phyloP scores from a whole-genome alignment of 2,329 filamentous ascomycete species.

The Emergomyces pasteurianus region DNA sequence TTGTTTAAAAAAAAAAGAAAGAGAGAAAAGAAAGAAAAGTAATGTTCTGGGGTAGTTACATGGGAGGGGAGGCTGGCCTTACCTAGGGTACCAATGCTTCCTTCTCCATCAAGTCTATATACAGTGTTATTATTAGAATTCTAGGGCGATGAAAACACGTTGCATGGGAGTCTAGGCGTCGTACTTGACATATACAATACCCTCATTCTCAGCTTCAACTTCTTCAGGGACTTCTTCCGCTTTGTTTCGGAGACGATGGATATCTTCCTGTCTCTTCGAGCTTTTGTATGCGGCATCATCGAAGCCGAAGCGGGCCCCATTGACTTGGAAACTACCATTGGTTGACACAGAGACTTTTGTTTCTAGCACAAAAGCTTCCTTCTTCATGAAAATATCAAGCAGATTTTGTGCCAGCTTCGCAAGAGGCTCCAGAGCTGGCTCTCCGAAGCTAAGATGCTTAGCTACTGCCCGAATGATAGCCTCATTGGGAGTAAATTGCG shows the following conservation, averaged over 20 bases:
- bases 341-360: constrained; percentile 35
- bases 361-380: constrained; percentile 53
- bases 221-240: constrained; percentile 44
- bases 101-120: constrained; percentile 35
- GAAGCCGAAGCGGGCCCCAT: constrained; percentile 49
- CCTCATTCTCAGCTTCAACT: constrained; percentile 52
- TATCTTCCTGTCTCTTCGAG: constrained; percentile 46
- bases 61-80: constrained; percentile 5
- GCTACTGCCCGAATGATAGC: constrained; percentile 27
- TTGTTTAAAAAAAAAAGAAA: too few relatives aligned
- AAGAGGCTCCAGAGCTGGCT: constrained; percentile 34
- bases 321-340: constrained; percentile 38
- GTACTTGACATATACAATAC: constrained; percentile 67
- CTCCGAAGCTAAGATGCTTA: constrained; percentile 43
- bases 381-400: constrained; percentile 47
- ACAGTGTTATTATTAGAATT: constrained; percentile 5
- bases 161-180: constrained; percentile 1
- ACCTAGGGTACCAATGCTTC: constrained; percentile 61
- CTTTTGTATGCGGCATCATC: constrained; percentile 59
- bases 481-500: constrained; percentile 34
- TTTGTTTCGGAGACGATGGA: constrained; percentile 46
- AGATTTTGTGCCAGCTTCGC: constrained; percentile 42
- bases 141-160: neutral
- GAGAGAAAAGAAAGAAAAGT: too few relatives aligned
- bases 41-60: neutral